phyloP scores from a whole-genome alignment of 176 grass and related monocot genomes.

The Neostapfia colusana region DNA sequence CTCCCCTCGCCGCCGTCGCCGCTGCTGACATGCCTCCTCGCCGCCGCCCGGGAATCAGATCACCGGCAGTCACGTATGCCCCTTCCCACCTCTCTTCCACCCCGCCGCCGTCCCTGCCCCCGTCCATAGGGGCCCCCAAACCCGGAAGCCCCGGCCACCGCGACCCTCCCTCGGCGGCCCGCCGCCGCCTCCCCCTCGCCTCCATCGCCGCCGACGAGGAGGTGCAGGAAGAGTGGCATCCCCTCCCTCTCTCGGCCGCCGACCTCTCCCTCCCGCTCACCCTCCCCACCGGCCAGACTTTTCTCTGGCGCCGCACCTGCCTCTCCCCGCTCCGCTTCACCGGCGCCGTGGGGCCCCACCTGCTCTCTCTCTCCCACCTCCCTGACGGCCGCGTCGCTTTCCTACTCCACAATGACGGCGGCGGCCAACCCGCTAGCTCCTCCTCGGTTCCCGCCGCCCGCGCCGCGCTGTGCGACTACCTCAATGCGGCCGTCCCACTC shows the following conservation, averaged over 20 bases:
- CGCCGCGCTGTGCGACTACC: slow-evolving; percentile 60
- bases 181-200: slow-evolving; percentile 53
- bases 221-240: slow-evolving; percentile 53
- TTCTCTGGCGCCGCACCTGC: slow-evolving; percentile 78
- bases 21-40: slow-evolving; percentile 29
- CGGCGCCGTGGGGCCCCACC: slow-evolving; percentile 70
- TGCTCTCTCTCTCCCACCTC: slow-evolving; percentile 72
- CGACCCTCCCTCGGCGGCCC: slow-evolving; percentile 11
- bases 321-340: slow-evolving; percentile 60
- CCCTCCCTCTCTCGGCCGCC: slow-evolving; percentile 49
- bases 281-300: slow-evolving; percentile 81
- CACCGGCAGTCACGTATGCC: background rate
- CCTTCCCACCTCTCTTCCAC: slow-evolving; percentile 9
- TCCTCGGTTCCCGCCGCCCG: slow-evolving; percentile 34
- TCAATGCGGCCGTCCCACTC: slow-evolving; percentile 71
- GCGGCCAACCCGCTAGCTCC: background rate
- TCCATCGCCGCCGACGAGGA: background rate
- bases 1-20: slow-evolving; percentile 37
- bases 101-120: background rate
- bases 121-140: slow-evolving; percentile 31
- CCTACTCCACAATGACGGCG: slow-evolving; percentile 45
- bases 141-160: background rate
- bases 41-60: slow-evolving; percentile 15
- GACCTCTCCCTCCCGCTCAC: slow-evolving; percentile 78
- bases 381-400: slow-evolving; percentile 58